A percentile compares a stretch with the other conserved stretches of the same genome.
Conservation (phyloP, 441 rosid species). For the Macaranga tanarius region DNA sequence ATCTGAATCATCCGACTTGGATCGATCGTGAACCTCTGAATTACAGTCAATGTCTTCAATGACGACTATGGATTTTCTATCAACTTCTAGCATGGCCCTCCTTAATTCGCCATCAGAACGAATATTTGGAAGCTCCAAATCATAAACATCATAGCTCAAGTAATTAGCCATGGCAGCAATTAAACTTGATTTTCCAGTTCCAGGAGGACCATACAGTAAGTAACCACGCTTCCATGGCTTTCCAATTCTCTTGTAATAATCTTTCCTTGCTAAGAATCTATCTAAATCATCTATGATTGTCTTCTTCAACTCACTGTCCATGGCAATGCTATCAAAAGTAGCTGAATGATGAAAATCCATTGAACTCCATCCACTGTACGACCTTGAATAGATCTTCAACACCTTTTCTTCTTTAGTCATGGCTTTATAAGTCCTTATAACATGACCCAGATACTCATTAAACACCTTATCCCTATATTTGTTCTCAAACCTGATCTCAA, state of each 20-base stretch:
- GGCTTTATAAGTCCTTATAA: background rate
- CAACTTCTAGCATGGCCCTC: conserved; percentile 22
- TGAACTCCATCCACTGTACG: background rate
- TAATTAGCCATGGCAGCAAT: conserved; percentile 51
- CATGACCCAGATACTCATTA: background rate
- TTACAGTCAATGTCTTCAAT: conserved; percentile 48
- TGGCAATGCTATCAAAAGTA: conserved; percentile 40
- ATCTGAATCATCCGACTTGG: background rate
- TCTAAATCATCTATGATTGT: conserved; percentile 34
- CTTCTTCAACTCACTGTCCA: conserved; percentile 37
- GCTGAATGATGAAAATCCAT: conserved; percentile 34
- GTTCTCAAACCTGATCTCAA: conserved; percentile 1
- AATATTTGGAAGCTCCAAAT: conserved; percentile 34
- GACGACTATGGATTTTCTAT: conserved; percentile 27
- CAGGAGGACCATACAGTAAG: conserved; percentile 45
- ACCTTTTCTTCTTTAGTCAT: background rate
- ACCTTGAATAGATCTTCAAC: background rate
- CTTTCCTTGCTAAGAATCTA: conserved; percentile 32
- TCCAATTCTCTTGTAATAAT: conserved; percentile 39
- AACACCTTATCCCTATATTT: conserved; percentile 4
- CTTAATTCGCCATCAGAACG: conserved; percentile 27
- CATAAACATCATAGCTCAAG: conserved; percentile 40
- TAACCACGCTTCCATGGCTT: conserved; percentile 49
- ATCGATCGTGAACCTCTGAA: conserved; percentile 10
- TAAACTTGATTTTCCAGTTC: conserved; percentile 51